These are phyloP conservation scores for Hysterium pulicare DNA, from an alignment of 2,329 filamentous ascomycete genomes.

Conservation along the genomic window DNA sequence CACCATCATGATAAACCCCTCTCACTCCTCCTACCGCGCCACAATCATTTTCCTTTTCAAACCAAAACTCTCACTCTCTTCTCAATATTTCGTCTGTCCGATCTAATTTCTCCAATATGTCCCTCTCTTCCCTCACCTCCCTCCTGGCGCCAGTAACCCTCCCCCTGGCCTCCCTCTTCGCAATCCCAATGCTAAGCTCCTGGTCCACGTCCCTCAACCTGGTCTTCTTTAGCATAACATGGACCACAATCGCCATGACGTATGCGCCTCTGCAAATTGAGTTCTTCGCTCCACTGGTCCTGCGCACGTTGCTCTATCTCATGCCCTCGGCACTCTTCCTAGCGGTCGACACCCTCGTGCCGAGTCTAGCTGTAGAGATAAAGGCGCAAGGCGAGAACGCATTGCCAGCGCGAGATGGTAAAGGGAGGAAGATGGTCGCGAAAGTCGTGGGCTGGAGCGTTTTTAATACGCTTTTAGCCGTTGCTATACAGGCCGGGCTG, in stretches of 20 bases:
- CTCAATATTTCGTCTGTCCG: too few relatives aligned
- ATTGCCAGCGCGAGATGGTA: constrained; percentile 41
- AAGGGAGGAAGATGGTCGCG: constrained; percentile 42
- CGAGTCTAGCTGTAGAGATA: constrained; percentile 64
- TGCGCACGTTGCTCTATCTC: constrained; percentile 69
- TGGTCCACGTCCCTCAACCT: constrained; percentile 80
- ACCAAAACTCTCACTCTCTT: too few relatives aligned
- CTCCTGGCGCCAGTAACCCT: constrained; percentile 33
- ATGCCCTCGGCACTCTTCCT: constrained; percentile 71
- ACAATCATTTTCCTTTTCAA: too few relatives aligned
- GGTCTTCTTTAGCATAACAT: constrained; percentile 86
- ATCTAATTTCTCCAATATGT: too few relatives aligned
- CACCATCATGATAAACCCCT: too few relatives aligned
- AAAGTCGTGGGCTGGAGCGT: constrained; percentile 53
- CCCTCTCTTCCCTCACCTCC: constrained; percentile 27
- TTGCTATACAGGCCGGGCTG: constrained; percentile 53
- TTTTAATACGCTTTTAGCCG: constrained; percentile 54
- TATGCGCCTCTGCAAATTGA: constrained; percentile 74
- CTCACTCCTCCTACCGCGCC: too few relatives aligned
- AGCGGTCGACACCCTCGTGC: constrained; percentile 66
- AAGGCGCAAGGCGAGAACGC: constrained; percentile 62
- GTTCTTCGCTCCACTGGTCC: constrained; percentile 63
- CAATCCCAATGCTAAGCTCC: constrained; percentile 69
- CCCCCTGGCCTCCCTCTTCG: constrained; percentile 59
- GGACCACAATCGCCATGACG: constrained; percentile 77